Base-by-base conservation (phyloP, 495 filamentous ascomycete genomes). In the Peziza echinospora region DNA sequence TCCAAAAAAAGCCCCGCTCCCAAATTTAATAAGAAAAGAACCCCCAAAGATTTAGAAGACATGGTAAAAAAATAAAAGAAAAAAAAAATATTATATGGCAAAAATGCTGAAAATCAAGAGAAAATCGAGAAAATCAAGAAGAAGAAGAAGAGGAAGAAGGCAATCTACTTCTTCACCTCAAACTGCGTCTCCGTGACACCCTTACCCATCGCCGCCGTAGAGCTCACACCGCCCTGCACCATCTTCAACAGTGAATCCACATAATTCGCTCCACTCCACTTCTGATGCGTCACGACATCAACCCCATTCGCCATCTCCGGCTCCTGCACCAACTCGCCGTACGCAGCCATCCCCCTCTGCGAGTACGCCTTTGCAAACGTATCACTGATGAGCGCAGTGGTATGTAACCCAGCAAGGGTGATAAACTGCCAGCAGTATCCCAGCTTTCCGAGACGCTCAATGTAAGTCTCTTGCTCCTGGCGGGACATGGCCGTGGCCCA, bases 381-480 rank as follows among this genome's bases (percentile, higher is more conserved):
- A 62, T 94, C 76, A 39, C 74, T 75, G 64, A 91, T 91, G 22
- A 97, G 72, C 19, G 89, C 89, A 5, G 83, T 93, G 24, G 82
- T 92, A 70, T 96, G 91, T 54, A 96, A 71, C 49, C 89, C 91
- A n/a, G 86, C 89, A 26, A 97, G 76, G 24, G 91, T 97, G 69
- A 97, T 96, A 75, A 97, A 97, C 64, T 97, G 89, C 89, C 89
- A 96, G 71, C 80, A 91, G 73, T 94, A 97, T 42, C 89, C 89
- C 24, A 97, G 75, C 37, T 65, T 62, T 47, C 76, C 84, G 30
- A 97, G 78, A 19, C 87, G 82, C 50, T 77, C 66, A 67, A 97
- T 96, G 67, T 94, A 97, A 19, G 91, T 96, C 65, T 92, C 82
- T 65, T 97, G 91, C 62, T 96, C 91, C 41, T 76, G 69, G 52